phyloP scores from a whole-genome alignment of 495 filamentous ascomycete genomes.

The Thozetella sp. region DNA sequence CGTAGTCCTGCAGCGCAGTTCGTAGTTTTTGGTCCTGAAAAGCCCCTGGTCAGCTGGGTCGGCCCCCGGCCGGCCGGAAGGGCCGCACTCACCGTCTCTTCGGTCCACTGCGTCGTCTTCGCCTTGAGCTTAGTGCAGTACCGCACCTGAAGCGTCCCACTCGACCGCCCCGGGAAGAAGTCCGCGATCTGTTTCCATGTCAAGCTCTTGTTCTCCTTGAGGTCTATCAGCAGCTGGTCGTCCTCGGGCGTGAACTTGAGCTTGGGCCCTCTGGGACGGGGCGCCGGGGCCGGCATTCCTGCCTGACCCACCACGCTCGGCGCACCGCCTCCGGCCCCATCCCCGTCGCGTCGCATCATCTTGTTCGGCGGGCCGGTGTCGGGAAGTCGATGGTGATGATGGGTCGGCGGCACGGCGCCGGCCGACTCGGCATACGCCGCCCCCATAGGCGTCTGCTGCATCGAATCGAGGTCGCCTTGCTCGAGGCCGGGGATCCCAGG shows the following conservation, averaged over 20 bases:
- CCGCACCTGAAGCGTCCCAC: conserved; percentile 86
- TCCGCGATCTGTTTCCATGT: conserved; percentile 97
- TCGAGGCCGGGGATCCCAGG: conserved; percentile 51
- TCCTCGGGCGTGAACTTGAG: conserved; percentile 90
- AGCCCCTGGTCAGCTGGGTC: conserved; percentile 13
- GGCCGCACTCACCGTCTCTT: conserved; percentile 73
- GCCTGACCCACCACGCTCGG: conserved; percentile 77
- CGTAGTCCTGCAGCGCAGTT: conserved; percentile 82
- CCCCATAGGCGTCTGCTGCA: conserved; percentile 49
- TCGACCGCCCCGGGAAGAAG: conserved; percentile 87
- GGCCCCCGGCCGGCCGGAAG: conserved; percentile 8
- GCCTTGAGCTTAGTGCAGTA: conserved; percentile 94
- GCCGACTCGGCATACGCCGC: conserved; percentile 40
- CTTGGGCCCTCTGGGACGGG: conserved; percentile 78
- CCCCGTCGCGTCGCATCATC: conserved; percentile 53
- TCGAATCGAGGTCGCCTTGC: conserved; percentile 46
- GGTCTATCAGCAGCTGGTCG: conserved; percentile 77
- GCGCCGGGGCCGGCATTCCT: conserved; percentile 81
- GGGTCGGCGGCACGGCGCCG: conserved; percentile 41
- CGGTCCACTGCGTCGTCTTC: conserved; percentile 89
- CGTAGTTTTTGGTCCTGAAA: conserved; percentile 75
- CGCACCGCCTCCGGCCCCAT: conserved; percentile 47
- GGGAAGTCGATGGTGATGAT: conserved; percentile 77
- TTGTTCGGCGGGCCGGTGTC: conserved; percentile 62
- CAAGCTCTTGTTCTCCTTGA: conserved; percentile 90